Base-by-base conservation (phyloP, 2,329 filamentous ascomycete species). In the Monilinia aucupariae region DNA sequence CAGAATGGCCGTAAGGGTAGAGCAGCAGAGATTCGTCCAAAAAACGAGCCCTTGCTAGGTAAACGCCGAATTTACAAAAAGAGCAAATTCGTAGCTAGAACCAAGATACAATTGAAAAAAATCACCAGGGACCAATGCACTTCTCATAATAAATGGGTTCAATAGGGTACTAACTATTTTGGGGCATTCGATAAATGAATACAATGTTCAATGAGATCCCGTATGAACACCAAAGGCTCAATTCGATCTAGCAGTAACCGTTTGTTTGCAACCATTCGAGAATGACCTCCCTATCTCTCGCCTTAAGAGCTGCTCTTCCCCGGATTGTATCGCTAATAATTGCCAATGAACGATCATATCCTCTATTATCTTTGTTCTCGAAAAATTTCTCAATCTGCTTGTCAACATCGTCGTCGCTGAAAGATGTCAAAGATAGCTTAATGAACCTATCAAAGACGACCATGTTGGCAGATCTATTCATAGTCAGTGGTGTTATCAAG, bases 361-460 rank as follows among this genome's bases (percentile, higher is more conserved):
- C 89, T 71, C 85, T 85, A 22, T 89, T 93, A 72, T 97, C 90
- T 80, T 93, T 96, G 71, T 84, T 83, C 70, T 84, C 81, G 80
- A 97, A 99, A 81, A 99, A 99, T 3, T 78, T 75, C 56, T 87
- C 81, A 71, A 99, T 94, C 61, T 97, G 91, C 67, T 85, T 81
- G 66, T 91, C 83, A 20, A 85, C 81, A 66, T 83, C 82, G 17
- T 80, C 77, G 70, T 91, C 87, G 3, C 90, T 85, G 74, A 96
- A 97, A 73, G 90, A 89, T 71, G 85, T 85, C 69, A 99, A 78
- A 51, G 86, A 86, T 69, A 89, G 80, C 69, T 90, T 87, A 70
- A 99, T 78, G 77, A 96, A 96, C 54, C 93, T 87, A 77, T 99
- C 93, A 20, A 97, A 80, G 3, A 97, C 85, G 37, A 97, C 88